Evolutionary conservation across 192 early-diverging fungal species (phyloP).

Genomic region (Podila horticola): DNA sequence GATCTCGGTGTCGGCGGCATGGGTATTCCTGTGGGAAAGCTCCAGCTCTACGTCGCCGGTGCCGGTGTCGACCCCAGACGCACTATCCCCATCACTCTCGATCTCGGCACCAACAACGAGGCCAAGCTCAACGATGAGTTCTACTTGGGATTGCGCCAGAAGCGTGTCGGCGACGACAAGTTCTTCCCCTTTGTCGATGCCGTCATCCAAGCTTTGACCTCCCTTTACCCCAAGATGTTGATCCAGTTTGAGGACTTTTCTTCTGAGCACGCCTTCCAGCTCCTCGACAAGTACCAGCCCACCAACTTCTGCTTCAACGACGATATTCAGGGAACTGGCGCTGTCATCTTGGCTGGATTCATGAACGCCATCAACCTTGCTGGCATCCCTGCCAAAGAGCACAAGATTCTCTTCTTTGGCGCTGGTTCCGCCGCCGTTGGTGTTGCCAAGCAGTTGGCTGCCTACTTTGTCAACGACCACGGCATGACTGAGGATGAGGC

Average conservation of each 20-base stretch:
- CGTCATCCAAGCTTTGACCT: constrained; percentile 75
- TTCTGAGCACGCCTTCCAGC: constrained; percentile 89
- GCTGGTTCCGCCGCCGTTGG: constrained; percentile 96
- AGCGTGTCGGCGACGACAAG: constrained; percentile 69
- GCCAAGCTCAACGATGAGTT: constrained; percentile 86
- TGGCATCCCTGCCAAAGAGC: constrained; percentile 74
- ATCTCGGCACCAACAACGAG: constrained; percentile 92
- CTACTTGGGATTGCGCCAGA: constrained; percentile 85
- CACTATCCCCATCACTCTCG: constrained; percentile 91
- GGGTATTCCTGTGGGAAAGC: constrained; percentile 96
- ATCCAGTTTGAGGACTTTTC: constrained; percentile 99
- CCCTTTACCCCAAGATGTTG: constrained; percentile 81
- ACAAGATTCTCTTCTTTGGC: constrained; percentile 93
- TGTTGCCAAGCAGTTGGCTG: constrained; percentile 89
- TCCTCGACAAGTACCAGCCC: constrained; percentile 82
- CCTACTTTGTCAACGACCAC: constrained; percentile 83
- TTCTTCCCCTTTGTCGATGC: constrained; percentile 89
- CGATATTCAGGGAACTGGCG: constrained; percentile 94
- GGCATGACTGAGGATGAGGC: constrained; percentile 79
- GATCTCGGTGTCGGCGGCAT: constrained; percentile 96
- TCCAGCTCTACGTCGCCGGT: constrained; percentile 90
- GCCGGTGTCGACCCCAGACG: constrained; percentile 87
- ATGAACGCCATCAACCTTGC: constrained; percentile 84
- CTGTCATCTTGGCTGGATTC: constrained; percentile 92
- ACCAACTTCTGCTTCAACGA: constrained; percentile 93